Conservation (phyloP, 2,329 filamentous ascomycete species). For the Colletotrichum theobromicola region DNA sequence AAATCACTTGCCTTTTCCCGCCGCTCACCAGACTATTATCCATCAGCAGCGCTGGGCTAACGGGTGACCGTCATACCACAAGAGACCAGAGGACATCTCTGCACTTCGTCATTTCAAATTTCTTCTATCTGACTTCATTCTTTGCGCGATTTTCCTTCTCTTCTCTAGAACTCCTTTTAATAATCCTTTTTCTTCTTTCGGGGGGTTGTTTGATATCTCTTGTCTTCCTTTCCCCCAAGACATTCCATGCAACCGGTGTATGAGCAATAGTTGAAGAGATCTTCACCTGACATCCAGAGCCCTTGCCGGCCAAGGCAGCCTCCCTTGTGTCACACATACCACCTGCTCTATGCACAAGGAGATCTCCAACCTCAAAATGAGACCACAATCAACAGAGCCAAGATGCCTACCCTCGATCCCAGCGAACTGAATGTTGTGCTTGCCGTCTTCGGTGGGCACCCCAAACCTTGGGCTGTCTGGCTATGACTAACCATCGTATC, state of each 20-base stretch:
- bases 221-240: background rate
- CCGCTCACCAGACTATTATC: conserved; percentile 12
- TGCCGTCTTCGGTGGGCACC: conserved; percentile 44
- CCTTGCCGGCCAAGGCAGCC: conserved; percentile 17
- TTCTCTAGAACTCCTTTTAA: background rate
- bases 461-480: background rate
- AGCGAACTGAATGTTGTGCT: conserved; percentile 54
- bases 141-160: background rate
- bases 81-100: background rate
- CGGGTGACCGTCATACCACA: conserved; percentile 15
- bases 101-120: conserved; percentile 2
- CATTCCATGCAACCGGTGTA: background rate
- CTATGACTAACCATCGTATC: background rate
- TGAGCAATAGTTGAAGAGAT: background rate
- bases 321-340: conserved; percentile 2
- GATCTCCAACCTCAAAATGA: background rate
- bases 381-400: background rate
- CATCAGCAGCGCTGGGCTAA: conserved; percentile 19
- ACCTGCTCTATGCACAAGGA: background rate
- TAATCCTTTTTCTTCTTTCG: background rate
- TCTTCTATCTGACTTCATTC: background rate
- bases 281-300: background rate
- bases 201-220: background rate
- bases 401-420: conserved; percentile 27
- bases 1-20: background rate